phyloP scores from a whole-genome alignment of 371 early-diverging fungal species.

The Circinella minor region DNA sequence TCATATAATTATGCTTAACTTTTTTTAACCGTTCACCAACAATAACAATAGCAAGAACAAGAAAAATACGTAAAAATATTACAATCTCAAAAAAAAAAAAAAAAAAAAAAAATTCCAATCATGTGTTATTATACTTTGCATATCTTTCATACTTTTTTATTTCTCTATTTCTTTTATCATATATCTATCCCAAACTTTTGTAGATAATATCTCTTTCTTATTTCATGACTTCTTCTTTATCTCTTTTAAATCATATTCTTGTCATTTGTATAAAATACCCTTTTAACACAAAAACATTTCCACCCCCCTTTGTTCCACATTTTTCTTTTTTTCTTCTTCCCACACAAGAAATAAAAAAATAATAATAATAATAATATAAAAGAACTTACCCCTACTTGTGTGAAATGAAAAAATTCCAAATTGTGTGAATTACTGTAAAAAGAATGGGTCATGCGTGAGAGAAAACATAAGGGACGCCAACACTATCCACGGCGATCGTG shows the following conservation, averaged over 20 bases:
- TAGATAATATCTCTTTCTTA: not conserved
- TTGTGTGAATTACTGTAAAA: not conserved
- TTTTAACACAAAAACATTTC: not conserved
- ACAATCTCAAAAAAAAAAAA: not conserved
- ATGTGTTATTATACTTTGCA: constrained; percentile 10
- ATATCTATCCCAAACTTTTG: constrained; percentile 1
- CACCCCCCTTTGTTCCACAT: not conserved
- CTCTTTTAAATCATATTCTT: too few relatives aligned
- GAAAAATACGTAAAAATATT: too few relatives aligned
- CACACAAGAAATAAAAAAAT: too few relatives aligned
- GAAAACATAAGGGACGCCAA: not conserved
- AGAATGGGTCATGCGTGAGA: constrained; percentile 7
- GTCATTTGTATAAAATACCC: not conserved
- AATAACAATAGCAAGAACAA: too few relatives aligned
- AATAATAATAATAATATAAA: not conserved
- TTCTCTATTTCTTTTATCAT: not conserved
- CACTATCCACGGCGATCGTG: constrained; percentile 10
- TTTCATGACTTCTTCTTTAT: too few relatives aligned
- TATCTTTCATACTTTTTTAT: not conserved
- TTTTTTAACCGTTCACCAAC: not conserved
- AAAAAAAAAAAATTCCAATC: not conserved
- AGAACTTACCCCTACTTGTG: not conserved
- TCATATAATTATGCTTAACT: not conserved
- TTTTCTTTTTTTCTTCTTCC: not conserved
- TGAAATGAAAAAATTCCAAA: not conserved